Percentiles rank a stretch among this genome's conserved stretches.
phyloP scores from a whole-genome alignment of 345 rosid species.

The Linum usitatissimum region DNA sequence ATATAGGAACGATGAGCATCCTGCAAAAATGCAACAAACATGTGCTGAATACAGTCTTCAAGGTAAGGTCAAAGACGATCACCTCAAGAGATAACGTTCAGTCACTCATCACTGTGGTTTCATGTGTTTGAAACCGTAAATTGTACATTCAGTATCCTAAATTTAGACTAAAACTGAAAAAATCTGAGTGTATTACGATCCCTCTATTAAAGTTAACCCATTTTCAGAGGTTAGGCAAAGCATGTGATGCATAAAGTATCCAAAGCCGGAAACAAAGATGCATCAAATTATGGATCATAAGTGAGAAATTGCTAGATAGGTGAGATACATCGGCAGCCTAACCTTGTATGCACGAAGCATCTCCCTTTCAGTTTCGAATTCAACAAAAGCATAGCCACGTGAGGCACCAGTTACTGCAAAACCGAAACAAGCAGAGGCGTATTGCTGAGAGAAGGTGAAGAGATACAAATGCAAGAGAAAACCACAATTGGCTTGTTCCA shows the following conservation, averaged over 20 bases:
- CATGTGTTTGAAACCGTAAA: background rate
- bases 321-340: background rate
- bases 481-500: background rate
- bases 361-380: constrained; percentile 72
- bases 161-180: too few species aligned
- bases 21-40: constrained; percentile 20
- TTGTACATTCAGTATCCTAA: background rate
- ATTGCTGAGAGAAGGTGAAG: background rate
- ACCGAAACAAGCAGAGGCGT: background rate
- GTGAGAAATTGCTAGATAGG: background rate
- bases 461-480: background rate
- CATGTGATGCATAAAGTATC: too few species aligned
- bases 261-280: too few species aligned
- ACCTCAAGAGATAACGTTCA: background rate
- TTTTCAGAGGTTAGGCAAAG: too few species aligned
- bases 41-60: background rate
- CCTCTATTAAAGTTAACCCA: too few species aligned
- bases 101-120: background rate
- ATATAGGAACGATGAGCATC: constrained; percentile 71
- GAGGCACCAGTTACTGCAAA: constrained; percentile 84
- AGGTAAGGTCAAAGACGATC: background rate
- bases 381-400: constrained; percentile 79
- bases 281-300: background rate
- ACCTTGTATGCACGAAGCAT: constrained; percentile 87
- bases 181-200: too few species aligned